phyloP scores from a whole-genome alignment of 257 asterid species.

The Przewalskia tangutica region DNA sequence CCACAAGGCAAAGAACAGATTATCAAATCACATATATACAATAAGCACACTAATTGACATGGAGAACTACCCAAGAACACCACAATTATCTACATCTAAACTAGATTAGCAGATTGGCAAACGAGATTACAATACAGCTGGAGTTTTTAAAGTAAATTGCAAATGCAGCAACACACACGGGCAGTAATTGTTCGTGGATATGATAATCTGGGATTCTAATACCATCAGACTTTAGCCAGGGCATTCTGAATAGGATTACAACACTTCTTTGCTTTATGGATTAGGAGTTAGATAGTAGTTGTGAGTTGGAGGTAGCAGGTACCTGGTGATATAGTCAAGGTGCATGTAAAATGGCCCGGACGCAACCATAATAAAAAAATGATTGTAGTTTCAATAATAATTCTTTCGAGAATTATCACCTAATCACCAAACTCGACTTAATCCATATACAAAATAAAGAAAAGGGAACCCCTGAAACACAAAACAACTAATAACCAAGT shows the following conservation, averaged over 20 bases:
- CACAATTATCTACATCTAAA: background rate
- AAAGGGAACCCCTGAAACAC: background rate
- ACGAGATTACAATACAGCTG: background rate
- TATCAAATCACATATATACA: background rate
- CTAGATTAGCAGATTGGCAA: background rate
- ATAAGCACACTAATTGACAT: background rate
- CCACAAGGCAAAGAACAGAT: constrained; percentile 1
- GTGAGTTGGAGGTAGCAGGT: background rate
- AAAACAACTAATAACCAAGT: background rate
- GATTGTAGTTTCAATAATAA: background rate
- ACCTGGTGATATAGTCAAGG: background rate
- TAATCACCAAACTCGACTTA: background rate
- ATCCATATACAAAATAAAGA: background rate
- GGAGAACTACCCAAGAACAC: background rate
- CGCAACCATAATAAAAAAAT: background rate
- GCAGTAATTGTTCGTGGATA: background rate
- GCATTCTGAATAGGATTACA: background rate
- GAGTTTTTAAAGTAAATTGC: background rate
- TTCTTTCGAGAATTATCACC: background rate
- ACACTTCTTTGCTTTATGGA: background rate
- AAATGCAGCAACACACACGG: background rate
- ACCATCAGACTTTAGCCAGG: background rate
- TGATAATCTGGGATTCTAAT: background rate
- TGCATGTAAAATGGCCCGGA: background rate
- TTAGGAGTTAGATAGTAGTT: background rate